Evolutionary conservation across 116 monocot species (phyloP).

Genomic region (Posidonia oceanica): DNA sequence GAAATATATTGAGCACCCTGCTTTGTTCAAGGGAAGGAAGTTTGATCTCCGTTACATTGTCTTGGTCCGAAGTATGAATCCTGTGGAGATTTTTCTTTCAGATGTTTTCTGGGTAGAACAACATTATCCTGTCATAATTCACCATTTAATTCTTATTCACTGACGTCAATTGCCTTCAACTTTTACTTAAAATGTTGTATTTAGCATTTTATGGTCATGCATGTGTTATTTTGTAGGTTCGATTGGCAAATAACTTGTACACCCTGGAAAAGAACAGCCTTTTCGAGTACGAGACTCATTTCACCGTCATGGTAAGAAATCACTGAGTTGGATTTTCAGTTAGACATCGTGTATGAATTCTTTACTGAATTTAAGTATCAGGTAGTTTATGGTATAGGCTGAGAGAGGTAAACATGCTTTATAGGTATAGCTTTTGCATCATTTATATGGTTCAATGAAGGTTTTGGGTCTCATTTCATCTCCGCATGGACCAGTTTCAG

Average conservation of each 20-base stretch:
- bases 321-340: not conserved
- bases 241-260: constrained; percentile 86
- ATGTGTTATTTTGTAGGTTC: constrained; percentile 36
- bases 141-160: not conserved
- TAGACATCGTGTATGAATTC: not conserved
- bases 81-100: constrained; percentile 77
- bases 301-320: constrained; percentile 90
- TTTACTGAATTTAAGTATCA: too few relatives aligned
- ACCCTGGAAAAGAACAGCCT: constrained; percentile 76
- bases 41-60: constrained; percentile 98
- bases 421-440: too few relatives aligned
- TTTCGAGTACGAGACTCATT: constrained; percentile 99
- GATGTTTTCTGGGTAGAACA: constrained; percentile 84
- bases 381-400: too few relatives aligned
- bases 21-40: constrained; percentile 78
- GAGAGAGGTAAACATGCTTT: too few relatives aligned
- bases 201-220: too few relatives aligned
- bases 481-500: too few relatives aligned
- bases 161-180: too few relatives aligned
- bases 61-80: constrained; percentile 81
- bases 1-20: constrained; percentile 88
- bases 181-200: too few relatives aligned
- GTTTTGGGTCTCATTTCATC: too few relatives aligned
- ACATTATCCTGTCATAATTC: not conserved
- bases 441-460: too few relatives aligned